Percentiles rank a stretch among this genome's conserved stretches.
phyloP scores from a whole-genome alignment of 306 rosid species.

The Cicer bijugum region DNA sequence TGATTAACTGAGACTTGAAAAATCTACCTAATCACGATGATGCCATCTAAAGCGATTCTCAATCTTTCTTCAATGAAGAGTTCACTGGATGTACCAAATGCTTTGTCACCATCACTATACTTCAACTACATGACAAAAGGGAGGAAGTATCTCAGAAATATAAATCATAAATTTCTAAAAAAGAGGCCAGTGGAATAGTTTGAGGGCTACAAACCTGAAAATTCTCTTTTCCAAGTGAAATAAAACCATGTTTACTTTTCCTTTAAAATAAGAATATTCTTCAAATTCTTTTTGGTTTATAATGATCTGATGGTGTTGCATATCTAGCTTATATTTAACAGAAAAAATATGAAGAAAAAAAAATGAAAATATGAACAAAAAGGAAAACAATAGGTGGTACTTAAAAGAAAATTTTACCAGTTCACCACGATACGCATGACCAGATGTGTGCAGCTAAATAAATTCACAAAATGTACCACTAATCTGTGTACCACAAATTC shows the following conservation, averaged over 20 bases:
- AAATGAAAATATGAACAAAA: not conserved
- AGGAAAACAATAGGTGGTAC: not conserved
- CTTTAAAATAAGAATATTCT: constrained; percentile 11
- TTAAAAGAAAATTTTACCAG: constrained; percentile 53
- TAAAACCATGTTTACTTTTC: constrained; percentile 46
- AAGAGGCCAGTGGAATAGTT: constrained; percentile 14
- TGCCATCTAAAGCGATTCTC: constrained; percentile 92
- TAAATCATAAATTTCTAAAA: constrained; percentile 21
- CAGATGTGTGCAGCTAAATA: constrained; percentile 97
- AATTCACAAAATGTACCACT: too few species aligned
- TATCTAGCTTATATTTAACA: constrained; percentile 8
- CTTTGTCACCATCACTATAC: constrained; percentile 97
- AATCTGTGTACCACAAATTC: too few species aligned
- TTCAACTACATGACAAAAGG: constrained; percentile 69
- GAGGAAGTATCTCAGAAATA: constrained; percentile 12
- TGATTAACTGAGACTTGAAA: constrained; percentile 42
- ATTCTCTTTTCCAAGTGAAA: constrained; percentile 88
- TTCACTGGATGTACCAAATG: constrained; percentile 90
- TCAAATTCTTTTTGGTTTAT: constrained; percentile 6
- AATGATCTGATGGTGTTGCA: constrained; percentile 3
- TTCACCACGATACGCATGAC: constrained; percentile 93
- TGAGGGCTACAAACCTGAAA: constrained; percentile 70
- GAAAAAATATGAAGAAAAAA: not conserved
- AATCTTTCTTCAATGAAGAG: constrained; percentile 92
- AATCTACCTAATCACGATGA: constrained; percentile 84